A percentile compares a stretch with the other conserved stretches of the same genome.
These are phyloP conservation scores for Russula dissimulans DNA, from an alignment of 768 basidiomycete genomes.

Conservation along the genomic window DNA sequence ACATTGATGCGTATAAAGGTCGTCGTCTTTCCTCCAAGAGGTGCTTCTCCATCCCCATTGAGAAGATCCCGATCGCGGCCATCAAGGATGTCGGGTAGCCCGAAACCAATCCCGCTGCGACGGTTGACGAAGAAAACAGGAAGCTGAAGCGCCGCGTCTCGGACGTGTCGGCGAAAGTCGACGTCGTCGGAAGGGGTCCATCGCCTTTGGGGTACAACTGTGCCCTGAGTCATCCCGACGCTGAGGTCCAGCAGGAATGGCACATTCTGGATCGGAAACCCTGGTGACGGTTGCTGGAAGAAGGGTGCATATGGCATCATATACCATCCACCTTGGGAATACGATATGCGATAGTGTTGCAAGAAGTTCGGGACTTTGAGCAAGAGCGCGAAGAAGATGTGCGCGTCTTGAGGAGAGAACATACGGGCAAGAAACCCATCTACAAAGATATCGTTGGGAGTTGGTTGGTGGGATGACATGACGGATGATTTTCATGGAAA, in stretches of 20 bases:
- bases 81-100: neutral
- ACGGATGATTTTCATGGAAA: too few species aligned
- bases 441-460: neutral
- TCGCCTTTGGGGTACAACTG: conserved; percentile 4
- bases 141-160: neutral
- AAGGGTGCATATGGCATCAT: neutral
- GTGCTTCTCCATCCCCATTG: neutral
- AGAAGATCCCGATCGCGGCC: neutral
- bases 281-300: neutral
- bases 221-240: neutral
- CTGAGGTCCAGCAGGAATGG: neutral
- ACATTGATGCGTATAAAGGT: conserved; percentile 1
- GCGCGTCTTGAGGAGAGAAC: neutral
- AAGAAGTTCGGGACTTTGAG: neutral
- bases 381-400: neutral
- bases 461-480: neutral
- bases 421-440: neutral
- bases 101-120: neutral
- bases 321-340: neutral
- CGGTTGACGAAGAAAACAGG: conserved; percentile 1
- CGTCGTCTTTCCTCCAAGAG: neutral
- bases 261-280: neutral
- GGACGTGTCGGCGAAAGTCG: conserved; percentile 4
- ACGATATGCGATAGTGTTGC: neutral
- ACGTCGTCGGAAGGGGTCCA: conserved; percentile 4